Conservation (phyloP, 2,329 filamentous ascomycete genomes). For the Aspergillus quadricinctus region DNA sequence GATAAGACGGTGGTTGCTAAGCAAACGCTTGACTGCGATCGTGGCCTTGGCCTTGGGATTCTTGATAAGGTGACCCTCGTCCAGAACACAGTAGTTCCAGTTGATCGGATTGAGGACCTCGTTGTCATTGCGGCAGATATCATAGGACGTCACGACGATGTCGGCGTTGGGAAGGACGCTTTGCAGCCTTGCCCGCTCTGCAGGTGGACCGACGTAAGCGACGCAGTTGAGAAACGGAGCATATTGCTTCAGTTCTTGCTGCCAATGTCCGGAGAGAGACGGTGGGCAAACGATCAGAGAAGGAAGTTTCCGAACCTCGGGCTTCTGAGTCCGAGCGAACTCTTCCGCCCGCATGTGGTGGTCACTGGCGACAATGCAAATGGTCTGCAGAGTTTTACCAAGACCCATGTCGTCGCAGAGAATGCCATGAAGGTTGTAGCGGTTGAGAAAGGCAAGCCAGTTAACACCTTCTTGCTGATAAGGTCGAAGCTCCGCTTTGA, state of each 20-base stretch:
- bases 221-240: constrained; percentile 88
- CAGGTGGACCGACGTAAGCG: constrained; percentile 85
- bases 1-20: constrained; percentile 91
- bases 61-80: constrained; percentile 98
- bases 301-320: constrained; percentile 74
- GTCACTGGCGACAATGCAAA: constrained; percentile 97
- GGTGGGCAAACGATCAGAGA: constrained; percentile 95
- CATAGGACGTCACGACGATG: constrained; percentile 95
- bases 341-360: constrained; percentile 91
- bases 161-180: constrained; percentile 71
- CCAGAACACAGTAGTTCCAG: constrained; percentile 97
- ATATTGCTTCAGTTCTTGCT: constrained; percentile 94
- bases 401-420: constrained; percentile 99
- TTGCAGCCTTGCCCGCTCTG: constrained; percentile 69
- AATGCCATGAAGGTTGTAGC: constrained; percentile 95
- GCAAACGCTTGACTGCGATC: constrained; percentile 80
- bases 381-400: constrained; percentile 92
- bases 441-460: constrained; percentile 96
- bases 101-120: constrained; percentile 75
- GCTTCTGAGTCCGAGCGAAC: constrained; percentile 73
- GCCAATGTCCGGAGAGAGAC: constrained; percentile 95
- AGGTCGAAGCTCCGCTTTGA: constrained; percentile 92
- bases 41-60: constrained; percentile 97
- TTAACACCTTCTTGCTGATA: constrained; percentile 99
- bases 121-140: constrained; percentile 94